Percentiles rank a stretch among this genome's conserved stretches.
Conservation (phyloP, 2,329 filamentous ascomycete genomes). For the Epichloe coenophiala region DNA sequence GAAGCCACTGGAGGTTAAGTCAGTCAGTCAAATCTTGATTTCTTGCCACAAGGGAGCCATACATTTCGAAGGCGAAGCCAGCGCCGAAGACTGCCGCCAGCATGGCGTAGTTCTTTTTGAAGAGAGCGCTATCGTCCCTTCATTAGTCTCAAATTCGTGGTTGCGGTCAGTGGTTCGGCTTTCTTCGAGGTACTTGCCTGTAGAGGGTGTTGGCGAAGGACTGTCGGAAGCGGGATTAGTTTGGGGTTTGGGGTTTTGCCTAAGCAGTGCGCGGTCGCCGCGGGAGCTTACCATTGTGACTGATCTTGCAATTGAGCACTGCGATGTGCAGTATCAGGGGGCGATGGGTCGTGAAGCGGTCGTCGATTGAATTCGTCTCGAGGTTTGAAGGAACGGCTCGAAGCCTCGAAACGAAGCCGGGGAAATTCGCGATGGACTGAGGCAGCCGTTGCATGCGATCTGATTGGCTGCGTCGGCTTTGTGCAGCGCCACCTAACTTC, state of each 20-base stretch:
- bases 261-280: neutral
- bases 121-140: slow-evolving; percentile 49
- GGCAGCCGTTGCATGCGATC: slow-evolving; percentile 15
- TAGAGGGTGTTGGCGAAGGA: slow-evolving; percentile 23
- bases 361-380: slow-evolving; percentile 14
- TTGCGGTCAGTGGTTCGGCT: slow-evolving; percentile 6
- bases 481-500: neutral
- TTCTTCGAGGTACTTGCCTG: slow-evolving; percentile 22
- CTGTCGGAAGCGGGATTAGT: slow-evolving; percentile 25
- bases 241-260: slow-evolving; percentile 2
- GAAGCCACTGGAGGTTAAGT: slow-evolving; percentile 50
- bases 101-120: slow-evolving; percentile 82
- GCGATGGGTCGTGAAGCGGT: slow-evolving; percentile 15
- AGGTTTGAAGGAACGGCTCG: slow-evolving; percentile 10
- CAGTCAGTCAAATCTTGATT: slow-evolving; percentile 15
- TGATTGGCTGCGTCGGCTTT: slow-evolving; percentile 17
- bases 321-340: slow-evolving; percentile 10
- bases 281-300: slow-evolving; percentile 24
- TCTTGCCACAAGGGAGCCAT: slow-evolving; percentile 26
- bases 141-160: slow-evolving; percentile 13
- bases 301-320: slow-evolving; percentile 18
- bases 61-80: slow-evolving; percentile 93
- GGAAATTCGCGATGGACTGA: slow-evolving; percentile 17
- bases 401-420: slow-evolving; percentile 3
- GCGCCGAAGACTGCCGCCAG: slow-evolving; percentile 72